Conservation (phyloP, 2,329 filamentous ascomycete genomes). For the Thyridium curvatum region DNA sequence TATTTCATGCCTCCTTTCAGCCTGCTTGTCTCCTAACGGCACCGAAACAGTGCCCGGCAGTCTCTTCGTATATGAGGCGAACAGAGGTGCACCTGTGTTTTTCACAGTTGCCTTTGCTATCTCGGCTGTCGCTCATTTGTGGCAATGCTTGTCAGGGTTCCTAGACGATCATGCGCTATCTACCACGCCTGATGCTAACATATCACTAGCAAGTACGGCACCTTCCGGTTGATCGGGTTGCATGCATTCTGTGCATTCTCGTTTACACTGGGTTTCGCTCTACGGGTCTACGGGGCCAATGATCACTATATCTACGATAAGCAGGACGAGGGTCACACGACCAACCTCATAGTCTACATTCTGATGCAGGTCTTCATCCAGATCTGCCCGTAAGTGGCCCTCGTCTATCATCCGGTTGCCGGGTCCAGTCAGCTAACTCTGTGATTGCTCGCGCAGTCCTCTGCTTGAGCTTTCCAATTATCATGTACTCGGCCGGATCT, state of each 20-base stretch:
- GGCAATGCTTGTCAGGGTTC: slow-evolving; percentile 37
- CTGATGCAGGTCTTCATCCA: slow-evolving; percentile 30
- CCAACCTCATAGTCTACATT: slow-evolving; percentile 20
- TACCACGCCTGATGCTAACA: neutral
- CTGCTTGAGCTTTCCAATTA: slow-evolving; percentile 59
- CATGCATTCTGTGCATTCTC: slow-evolving; percentile 35
- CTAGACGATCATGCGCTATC: neutral
- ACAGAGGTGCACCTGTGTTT: slow-evolving; percentile 40
- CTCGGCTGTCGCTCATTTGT: slow-evolving; percentile 30
- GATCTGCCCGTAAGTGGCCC: slow-evolving; percentile 26
- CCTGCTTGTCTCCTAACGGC: too few species aligned
- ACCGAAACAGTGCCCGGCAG: slow-evolving; percentile 32
- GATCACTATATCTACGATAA: slow-evolving; percentile 27
- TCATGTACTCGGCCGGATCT: slow-evolving; percentile 52
- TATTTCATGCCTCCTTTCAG: too few species aligned
- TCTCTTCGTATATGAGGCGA: slow-evolving; percentile 39
- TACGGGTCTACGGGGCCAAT: slow-evolving; percentile 39
- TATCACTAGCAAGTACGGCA: slow-evolving; percentile 32
- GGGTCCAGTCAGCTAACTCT: too few species aligned
- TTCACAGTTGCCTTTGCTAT: slow-evolving; percentile 33
- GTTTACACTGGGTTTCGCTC: slow-evolving; percentile 36
- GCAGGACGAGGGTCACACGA: too few species aligned
- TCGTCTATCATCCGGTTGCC: too few species aligned
- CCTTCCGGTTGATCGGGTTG: slow-evolving; percentile 41
- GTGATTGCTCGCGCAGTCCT: slow-evolving; percentile 35